Evolutionary conservation across 2,329 filamentous ascomycete species (phyloP), one percentile per base, ranked within the genome.

Genomic region (Colletotrichum ledebouriae): DNA sequence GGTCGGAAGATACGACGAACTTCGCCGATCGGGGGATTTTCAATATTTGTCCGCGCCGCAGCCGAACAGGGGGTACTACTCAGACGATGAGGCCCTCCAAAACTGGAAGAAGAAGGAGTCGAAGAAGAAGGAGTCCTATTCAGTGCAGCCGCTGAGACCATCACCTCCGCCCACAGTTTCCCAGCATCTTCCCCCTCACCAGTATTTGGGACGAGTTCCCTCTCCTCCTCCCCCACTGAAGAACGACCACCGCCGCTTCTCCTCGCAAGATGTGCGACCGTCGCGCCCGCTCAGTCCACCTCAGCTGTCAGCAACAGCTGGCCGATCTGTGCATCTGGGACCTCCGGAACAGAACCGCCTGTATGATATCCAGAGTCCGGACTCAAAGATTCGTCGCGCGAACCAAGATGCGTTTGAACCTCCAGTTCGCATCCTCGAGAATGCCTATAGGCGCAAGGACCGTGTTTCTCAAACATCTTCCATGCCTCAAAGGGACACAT

Each of bases 61-160:
- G 1, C 7, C 22, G 2, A 25, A 41, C 0, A 46, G 58, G 2
- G 58, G 58, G 0, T 60, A 60, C 6, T 34, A 52, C 0, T 60
- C 58, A 0, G 46, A 60, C 37, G 58, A 60, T 33, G 58, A 60
- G 25, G 46, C 58, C 13, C 58, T 29, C 29, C 29, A 6, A 29
- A 7, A 29, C 7, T 29, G 2, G 29, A 29, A 29, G 29, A 29
- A 29, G 17, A 17, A 17, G 17, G 17, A 17, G 17, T 17, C 17
- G 17, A 17, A 17, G 46, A 13, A 46, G 12, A 29, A 33, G 50
- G 17, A 57, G 29, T 11, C 12, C 12, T 9, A 44, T 20, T 13
- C 29, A 29, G 7, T 6, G 29, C 6, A 29, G 1, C 6, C 29
- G 29, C 6, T 9, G 29, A 29, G 53, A 15, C 37, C 53, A 44